Base-by-base conservation (phyloP, 768 basidiomycete species). In the Russula lepida region DNA sequence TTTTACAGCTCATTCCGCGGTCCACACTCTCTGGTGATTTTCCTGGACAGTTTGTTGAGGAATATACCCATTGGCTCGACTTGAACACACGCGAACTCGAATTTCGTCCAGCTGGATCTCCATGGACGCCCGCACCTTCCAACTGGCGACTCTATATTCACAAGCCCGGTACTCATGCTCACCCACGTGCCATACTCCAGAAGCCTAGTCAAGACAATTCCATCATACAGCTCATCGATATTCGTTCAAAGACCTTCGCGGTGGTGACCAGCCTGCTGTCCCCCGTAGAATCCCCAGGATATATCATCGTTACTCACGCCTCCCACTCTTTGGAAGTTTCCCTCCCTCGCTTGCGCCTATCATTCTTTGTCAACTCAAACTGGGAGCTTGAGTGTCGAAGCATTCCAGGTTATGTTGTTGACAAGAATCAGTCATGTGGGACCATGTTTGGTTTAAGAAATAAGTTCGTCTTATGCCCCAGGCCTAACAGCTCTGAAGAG, bases 361-460 rank as follows among this genome's bases (percentile, higher is more conserved):
- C 72, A 0, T 81, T 82, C 58, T 73, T 72, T 43, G 30, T 78
- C 27, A 70, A 74, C 25, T 55, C 68, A 1, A 32, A 17, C n/a
- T 41, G 3, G 48, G 54, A 70, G 25, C 65, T 81, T 23, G 74
- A 77, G 60, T 80, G 75, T 39, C 68, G 62, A 9, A 77, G 78
- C 41, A 69, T 79, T 39, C 73, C 74, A 17, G 71, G 69, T n/a
- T 78, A 78, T 72, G 67, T 76, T 21, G 70, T 80, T 25, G 77
- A 79, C 55, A 4, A 54, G 4, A 53, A 70, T 39, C 80, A 81
- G 60, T 77, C 71, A 1, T 68, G 69, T 3, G 77, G 78, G 1
- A 75, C 77, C 1, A 68, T 83, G 66, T 72, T 79, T 39, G 81
- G 81, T 17, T 66, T 82, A 37, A 44, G 53, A 41, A 73, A 69